Evolutionary conservation across 495 filamentous ascomycete genomes (phyloP).

Genomic region (Usnea hakonensis): DNA sequence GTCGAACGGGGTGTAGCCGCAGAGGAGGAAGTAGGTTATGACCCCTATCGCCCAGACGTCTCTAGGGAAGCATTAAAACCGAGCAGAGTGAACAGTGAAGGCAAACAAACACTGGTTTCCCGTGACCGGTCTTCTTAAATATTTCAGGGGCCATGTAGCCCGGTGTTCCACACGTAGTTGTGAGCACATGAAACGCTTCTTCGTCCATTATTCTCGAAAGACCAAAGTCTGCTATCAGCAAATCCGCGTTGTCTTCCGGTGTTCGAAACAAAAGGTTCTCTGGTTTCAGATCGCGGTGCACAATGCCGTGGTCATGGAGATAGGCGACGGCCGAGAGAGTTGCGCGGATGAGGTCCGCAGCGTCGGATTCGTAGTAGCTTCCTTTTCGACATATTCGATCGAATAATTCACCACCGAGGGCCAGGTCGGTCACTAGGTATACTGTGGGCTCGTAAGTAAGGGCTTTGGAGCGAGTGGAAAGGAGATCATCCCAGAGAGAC

Average conservation of each 20-base stretch:
- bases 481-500: slow-evolving; percentile 12
- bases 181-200: slow-evolving; percentile 95
- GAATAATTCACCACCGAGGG: slow-evolving; percentile 92
- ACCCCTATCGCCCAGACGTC: slow-evolving; percentile 77
- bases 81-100: not conserved
- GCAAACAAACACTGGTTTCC: slow-evolving; percentile 58
- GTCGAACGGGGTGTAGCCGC: slow-evolving; percentile 97
- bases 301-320: slow-evolving; percentile 95
- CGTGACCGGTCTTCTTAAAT: slow-evolving; percentile 71
- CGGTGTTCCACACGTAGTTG: slow-evolving; percentile 94
- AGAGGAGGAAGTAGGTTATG: slow-evolving; percentile 93
- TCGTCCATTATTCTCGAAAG: slow-evolving; percentile 96
- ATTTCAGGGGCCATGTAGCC: slow-evolving; percentile 92
- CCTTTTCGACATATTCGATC: slow-evolving; percentile 98
- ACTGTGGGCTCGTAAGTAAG: slow-evolving; percentile 40
- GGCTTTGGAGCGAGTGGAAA: not conserved
- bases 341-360: slow-evolving; percentile 87
- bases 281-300: slow-evolving; percentile 72
- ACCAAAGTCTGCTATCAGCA: slow-evolving; percentile 97
- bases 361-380: slow-evolving; percentile 94
- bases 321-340: slow-evolving; percentile 97
- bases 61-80: slow-evolving; percentile 30
- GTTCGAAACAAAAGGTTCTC: slow-evolving; percentile 50
- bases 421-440: slow-evolving; percentile 95
- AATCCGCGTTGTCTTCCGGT: slow-evolving; percentile 50